A percentile compares a stretch with the other conserved stretches of the same genome.
These are phyloP conservation scores for Rugonectria rugulosa DNA, from an alignment of 2,329 filamentous ascomycete genomes.

Conservation along the genomic window DNA sequence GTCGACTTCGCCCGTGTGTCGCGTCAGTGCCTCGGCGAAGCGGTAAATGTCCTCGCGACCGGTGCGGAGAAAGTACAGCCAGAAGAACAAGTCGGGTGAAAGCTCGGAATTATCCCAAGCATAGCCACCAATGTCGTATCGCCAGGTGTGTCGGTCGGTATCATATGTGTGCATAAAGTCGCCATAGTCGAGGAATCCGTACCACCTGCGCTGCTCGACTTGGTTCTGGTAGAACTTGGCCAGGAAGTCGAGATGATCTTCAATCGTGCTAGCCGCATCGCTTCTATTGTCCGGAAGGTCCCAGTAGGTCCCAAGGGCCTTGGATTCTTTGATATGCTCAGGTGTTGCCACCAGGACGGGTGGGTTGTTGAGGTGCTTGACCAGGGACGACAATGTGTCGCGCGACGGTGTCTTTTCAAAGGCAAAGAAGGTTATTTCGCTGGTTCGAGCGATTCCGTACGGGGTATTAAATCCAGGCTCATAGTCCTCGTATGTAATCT, in stretches of 20 bases:
- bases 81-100: constrained; percentile 68
- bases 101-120: constrained; percentile 72
- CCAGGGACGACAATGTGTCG: constrained; percentile 53
- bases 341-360: constrained; percentile 59
- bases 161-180: constrained; percentile 72
- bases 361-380: constrained; percentile 57
- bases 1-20: constrained; percentile 68
- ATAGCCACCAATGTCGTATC: constrained; percentile 69
- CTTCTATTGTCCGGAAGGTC: constrained; percentile 45
- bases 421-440: constrained; percentile 61
- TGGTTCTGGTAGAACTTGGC: constrained; percentile 63
- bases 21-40: constrained; percentile 64
- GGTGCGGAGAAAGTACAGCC: constrained; percentile 68
- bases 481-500: constrained; percentile 71
- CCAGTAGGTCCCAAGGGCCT: constrained; percentile 65
- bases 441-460: constrained; percentile 65
- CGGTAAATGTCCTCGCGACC: constrained; percentile 64
- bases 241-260: constrained; percentile 63
- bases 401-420: constrained; percentile 61
- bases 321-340: constrained; percentile 57
- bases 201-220: constrained; percentile 66
- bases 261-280: constrained; percentile 47
- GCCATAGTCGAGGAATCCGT: constrained; percentile 69
- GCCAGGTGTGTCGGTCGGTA: constrained; percentile 64
- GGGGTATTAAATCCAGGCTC: constrained; percentile 63